Evolutionary conservation across 768 basidiomycete genomes (phyloP).

Genomic region (Megacollybia marginata): DNA sequence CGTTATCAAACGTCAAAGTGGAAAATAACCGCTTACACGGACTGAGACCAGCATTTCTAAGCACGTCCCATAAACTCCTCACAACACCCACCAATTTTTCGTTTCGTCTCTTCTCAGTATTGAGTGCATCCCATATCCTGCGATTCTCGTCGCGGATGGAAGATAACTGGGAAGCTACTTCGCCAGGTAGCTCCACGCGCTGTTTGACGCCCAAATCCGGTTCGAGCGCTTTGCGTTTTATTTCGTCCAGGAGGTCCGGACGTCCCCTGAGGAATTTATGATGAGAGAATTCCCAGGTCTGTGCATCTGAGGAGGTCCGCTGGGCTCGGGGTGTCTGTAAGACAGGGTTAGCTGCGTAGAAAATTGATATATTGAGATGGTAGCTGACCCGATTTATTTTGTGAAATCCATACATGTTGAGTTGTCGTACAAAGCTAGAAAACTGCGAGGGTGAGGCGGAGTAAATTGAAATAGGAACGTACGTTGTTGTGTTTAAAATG

Average conservation of each 20-base stretch:
- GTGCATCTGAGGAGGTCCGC: constrained; percentile 71
- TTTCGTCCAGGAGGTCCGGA: constrained; percentile 76
- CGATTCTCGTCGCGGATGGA: constrained; percentile 71
- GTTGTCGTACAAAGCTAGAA: constrained; percentile 88
- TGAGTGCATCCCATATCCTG: constrained; percentile 50
- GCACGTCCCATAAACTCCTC: constrained; percentile 54
- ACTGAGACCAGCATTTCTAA: constrained; percentile 39
- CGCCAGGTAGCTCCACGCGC: constrained; percentile 75
- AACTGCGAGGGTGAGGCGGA: constrained; percentile 42
- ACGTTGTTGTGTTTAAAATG: constrained; percentile 93
- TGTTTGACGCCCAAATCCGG: constrained; percentile 67
- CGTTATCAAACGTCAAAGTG: background rate
- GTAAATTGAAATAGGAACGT: constrained; percentile 19
- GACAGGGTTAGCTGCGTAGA: constrained; percentile 4
- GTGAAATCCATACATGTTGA: constrained; percentile 97
- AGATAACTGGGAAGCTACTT: constrained; percentile 60
- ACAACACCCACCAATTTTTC: constrained; percentile 56
- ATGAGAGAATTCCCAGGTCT: constrained; percentile 88
- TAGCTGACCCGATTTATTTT: constrained; percentile 78
- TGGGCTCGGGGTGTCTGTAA: constrained; percentile 73
- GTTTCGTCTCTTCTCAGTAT: constrained; percentile 49
- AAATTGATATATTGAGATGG: background rate
- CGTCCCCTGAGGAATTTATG: constrained; percentile 78
- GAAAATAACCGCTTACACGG: background rate
- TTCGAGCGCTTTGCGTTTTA: constrained; percentile 80